A percentile compares a stretch with the other conserved stretches of the same genome.
These are phyloP conservation scores for Atractiella rhizophila DNA, from an alignment of 768 basidiomycete genomes.

Conservation along the genomic window DNA sequence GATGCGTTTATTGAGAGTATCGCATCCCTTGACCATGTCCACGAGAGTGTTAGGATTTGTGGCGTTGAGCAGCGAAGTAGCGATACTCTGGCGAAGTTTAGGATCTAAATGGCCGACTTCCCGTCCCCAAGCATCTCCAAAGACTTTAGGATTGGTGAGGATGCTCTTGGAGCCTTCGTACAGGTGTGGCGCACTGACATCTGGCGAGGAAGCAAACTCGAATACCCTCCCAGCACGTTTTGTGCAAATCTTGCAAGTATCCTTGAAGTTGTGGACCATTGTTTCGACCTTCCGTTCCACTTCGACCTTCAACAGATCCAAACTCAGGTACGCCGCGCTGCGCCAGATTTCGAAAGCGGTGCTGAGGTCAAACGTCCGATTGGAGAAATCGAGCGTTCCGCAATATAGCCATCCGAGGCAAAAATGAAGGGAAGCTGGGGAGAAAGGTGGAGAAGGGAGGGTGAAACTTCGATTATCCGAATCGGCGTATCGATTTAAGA, in stretches of 20 bases:
- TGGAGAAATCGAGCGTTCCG: slow-evolving; percentile 75
- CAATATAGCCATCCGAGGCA: slow-evolving; percentile 85
- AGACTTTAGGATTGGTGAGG: slow-evolving; percentile 54
- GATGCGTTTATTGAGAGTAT: slow-evolving; percentile 30
- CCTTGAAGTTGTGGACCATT: slow-evolving; percentile 79
- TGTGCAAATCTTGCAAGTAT: slow-evolving; percentile 52
- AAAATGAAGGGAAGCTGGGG: slow-evolving; percentile 70
- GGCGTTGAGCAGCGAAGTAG: slow-evolving; percentile 47
- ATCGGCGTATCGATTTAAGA: slow-evolving; percentile 39
- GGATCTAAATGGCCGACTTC: slow-evolving; percentile 50
- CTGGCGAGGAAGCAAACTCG: slow-evolving; percentile 49
- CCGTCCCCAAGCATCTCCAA: slow-evolving; percentile 60
- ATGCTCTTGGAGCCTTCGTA: slow-evolving; percentile 47
- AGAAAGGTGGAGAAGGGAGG: slow-evolving; percentile 77
- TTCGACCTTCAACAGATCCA: slow-evolving; percentile 49
- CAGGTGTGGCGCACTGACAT: slow-evolving; percentile 47
- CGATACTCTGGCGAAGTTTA: slow-evolving; percentile 38
- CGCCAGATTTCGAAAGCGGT: slow-evolving; percentile 76
- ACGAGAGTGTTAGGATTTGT: slow-evolving; percentile 45
- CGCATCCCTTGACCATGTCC: slow-evolving; percentile 30
- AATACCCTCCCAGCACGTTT: slow-evolving; percentile 58
- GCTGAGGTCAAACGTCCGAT: slow-evolving; percentile 71
- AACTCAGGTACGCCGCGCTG: slow-evolving; percentile 50
- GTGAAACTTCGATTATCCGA: slow-evolving; percentile 32
- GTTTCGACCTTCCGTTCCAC: slow-evolving; percentile 55